Conservation (phyloP, 768 basidiomycete species). For the Lactifluus echinatus region DNA sequence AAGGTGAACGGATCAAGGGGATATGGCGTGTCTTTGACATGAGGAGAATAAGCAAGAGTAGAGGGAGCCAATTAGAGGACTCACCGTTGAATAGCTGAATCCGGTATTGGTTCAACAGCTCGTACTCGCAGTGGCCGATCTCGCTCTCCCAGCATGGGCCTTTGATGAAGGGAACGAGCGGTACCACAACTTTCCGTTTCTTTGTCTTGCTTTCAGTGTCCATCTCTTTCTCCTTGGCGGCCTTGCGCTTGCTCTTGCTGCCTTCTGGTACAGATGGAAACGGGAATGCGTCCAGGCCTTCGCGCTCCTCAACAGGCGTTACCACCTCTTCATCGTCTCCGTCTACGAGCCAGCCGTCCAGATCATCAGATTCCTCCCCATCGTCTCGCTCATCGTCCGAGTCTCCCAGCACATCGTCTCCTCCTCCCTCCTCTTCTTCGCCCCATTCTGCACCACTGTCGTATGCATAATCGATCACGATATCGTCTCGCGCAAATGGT, state of each 20-base stretch:
- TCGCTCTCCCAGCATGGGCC: constrained; percentile 75
- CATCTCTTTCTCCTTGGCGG: constrained; percentile 35
- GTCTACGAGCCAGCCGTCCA: constrained; percentile 73
- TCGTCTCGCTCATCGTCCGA: constrained; percentile 58
- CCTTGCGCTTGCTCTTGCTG: constrained; percentile 60
- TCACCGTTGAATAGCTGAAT: constrained; percentile 83
- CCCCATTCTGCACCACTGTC: constrained; percentile 98
- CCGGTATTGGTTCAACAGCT: constrained; percentile 63
- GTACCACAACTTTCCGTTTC: constrained; percentile 69
- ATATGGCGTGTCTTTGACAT: constrained; percentile 51
- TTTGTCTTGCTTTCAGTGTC: constrained; percentile 64
- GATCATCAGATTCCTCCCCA: constrained; percentile 58
- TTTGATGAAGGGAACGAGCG: constrained; percentile 70
- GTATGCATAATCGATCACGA: constrained; percentile 79
- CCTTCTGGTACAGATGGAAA: constrained; percentile 30
- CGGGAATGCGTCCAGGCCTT: constrained; percentile 26
- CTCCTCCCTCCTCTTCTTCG: constrained; percentile 68
- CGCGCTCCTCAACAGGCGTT: constrained; percentile 34
- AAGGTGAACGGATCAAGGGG: constrained; percentile 76
- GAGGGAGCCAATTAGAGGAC: constrained; percentile 16
- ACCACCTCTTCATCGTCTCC: constrained; percentile 50
- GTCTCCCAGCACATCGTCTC: constrained; percentile 60
- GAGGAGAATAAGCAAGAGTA: background rate
- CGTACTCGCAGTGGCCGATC: constrained; percentile 59
- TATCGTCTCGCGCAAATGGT: constrained; percentile 72